Evolutionary conservation across 2,329 filamentous ascomycete genomes (phyloP).

Genomic region (Colletotrichum sp.): DNA sequence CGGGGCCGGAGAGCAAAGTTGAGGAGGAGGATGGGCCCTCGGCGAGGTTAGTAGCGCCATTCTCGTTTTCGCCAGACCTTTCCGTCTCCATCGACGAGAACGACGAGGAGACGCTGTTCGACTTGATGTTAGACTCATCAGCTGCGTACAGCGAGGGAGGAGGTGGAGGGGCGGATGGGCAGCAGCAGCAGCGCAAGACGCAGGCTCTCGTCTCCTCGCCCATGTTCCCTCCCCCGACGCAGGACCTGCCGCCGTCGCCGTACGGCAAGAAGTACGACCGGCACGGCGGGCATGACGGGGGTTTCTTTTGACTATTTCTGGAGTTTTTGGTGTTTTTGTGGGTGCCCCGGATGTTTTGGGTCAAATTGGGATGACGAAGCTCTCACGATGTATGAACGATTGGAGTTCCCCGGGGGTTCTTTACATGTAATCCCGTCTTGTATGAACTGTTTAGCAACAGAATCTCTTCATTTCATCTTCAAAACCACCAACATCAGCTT

Average conservation of each 20-base stretch:
- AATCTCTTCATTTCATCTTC: not conserved
- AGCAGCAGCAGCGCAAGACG: not conserved
- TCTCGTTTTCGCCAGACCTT: not conserved
- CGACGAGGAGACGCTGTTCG: constrained; percentile 17
- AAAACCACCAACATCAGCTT: not conserved
- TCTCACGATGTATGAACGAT: not conserved
- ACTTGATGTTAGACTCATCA: constrained; percentile 8
- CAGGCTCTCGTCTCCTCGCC: not conserved
- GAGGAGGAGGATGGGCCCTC: not conserved
- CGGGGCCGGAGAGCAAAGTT: not conserved
- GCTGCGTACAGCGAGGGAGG: constrained; percentile 3
- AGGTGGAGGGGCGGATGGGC: not conserved
- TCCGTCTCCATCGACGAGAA: constrained; percentile 7
- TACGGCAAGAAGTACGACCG: not conserved
- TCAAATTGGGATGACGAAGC: not conserved
- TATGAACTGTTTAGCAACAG: not conserved
- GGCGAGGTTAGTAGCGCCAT: not conserved
- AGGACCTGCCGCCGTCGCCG: not conserved
- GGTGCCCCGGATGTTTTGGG: not conserved
- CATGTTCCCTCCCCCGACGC: constrained; percentile 7
- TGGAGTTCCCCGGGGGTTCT: not conserved
- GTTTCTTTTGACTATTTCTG: constrained; percentile 7
- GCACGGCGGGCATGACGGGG: not conserved
- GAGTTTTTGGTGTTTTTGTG: not conserved
- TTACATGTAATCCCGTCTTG: not conserved